Conservation (phyloP, 2,329 filamentous ascomycete genomes). For the Metarhizium brunneum region DNA sequence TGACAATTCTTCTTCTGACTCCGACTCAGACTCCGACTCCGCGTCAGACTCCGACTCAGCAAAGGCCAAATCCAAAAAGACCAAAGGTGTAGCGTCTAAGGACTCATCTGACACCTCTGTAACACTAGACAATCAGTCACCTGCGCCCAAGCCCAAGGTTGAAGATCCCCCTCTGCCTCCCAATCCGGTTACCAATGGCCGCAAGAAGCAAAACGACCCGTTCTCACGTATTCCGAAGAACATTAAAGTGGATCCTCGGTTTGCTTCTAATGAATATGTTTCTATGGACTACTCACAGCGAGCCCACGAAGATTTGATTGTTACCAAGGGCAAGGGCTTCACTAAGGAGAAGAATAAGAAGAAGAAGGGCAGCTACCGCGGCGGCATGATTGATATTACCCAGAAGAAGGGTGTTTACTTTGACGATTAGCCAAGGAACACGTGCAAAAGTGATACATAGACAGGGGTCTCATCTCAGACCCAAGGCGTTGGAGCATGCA, state of each 20-base stretch:
- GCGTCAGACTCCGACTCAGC: slow-evolving; percentile 9
- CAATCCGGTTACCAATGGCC: slow-evolving; percentile 28
- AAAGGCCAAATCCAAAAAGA: slow-evolving; percentile 12
- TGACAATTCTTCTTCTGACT: slow-evolving; percentile 17
- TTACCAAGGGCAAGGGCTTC: slow-evolving; percentile 93
- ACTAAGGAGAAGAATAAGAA: slow-evolving; percentile 99
- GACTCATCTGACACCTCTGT: slow-evolving; percentile 34
- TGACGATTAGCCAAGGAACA: slow-evolving; percentile 59
- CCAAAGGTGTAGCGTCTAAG: slow-evolving; percentile 12
- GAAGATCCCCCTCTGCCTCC: slow-evolving; percentile 43
- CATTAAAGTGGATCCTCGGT: slow-evolving; percentile 56
- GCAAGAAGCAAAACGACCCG: slow-evolving; percentile 51
- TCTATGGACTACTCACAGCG: slow-evolving; percentile 81
- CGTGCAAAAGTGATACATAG: neutral
- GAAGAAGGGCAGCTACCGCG: slow-evolving; percentile 83
- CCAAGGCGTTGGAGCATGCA: neutral
- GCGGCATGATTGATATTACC: slow-evolving; percentile 75
- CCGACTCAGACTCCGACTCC: slow-evolving; percentile 21
- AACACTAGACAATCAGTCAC: slow-evolving; percentile 45
- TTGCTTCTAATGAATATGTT: slow-evolving; percentile 72
- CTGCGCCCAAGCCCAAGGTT: slow-evolving; percentile 20
- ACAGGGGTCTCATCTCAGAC: neutral
- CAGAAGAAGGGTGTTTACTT: slow-evolving; percentile 88
- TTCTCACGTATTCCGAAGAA: slow-evolving; percentile 71
- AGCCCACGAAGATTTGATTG: slow-evolving; percentile 78